Percentiles rank a stretch among this genome's conserved stretches.
These are phyloP conservation scores for Tylopilus rubrobrunneus DNA, from an alignment of 768 basidiomycete genomes.

Conservation along the genomic window DNA sequence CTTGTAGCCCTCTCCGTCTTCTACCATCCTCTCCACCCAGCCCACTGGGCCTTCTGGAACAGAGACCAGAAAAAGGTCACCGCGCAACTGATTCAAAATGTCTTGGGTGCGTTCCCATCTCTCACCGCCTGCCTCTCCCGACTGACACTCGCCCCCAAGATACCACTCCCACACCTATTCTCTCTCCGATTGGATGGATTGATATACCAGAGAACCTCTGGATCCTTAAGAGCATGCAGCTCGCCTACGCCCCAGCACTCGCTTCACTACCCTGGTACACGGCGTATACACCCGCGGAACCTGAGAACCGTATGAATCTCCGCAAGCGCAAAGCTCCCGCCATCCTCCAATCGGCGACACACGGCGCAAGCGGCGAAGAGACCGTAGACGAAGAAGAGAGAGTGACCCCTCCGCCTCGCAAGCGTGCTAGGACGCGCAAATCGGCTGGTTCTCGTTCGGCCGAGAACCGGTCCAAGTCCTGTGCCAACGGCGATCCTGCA, in stretches of 20 bases:
- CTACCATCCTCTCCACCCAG: slow-evolving; percentile 49
- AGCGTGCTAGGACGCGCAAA: slow-evolving; percentile 29
- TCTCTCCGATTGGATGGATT: slow-evolving; percentile 35
- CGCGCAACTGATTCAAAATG: slow-evolving; percentile 49
- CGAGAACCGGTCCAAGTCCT: slow-evolving; percentile 4
- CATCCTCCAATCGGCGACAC: slow-evolving; percentile 9
- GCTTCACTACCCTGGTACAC: slow-evolving; percentile 27
- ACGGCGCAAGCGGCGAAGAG: slow-evolving; percentile 37
- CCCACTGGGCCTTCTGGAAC: slow-evolving; percentile 66
- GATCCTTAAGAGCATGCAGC: slow-evolving; percentile 31
- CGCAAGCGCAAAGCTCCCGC: slow-evolving; percentile 30
- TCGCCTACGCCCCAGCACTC: slow-evolving; percentile 26
- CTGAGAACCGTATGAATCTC: slow-evolving; percentile 31
- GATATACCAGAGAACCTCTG: slow-evolving; percentile 32
- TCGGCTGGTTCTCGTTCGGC: slow-evolving; percentile 9
- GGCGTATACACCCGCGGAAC: slow-evolving; percentile 28
- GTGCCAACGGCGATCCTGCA: slow-evolving; percentile 1
- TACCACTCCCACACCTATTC: slow-evolving; percentile 29
- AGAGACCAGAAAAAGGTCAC: slow-evolving; percentile 45
- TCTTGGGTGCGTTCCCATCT: slow-evolving; percentile 44
- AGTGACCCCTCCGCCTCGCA: slow-evolving; percentile 28
- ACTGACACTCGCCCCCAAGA: slow-evolving; percentile 18
- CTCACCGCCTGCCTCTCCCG: background rate
- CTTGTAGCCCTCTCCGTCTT: slow-evolving; percentile 62
- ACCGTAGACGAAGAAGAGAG: slow-evolving; percentile 29